phyloP scores from a whole-genome alignment of 768 basidiomycete genomes.

The Serendipita vermifera region DNA sequence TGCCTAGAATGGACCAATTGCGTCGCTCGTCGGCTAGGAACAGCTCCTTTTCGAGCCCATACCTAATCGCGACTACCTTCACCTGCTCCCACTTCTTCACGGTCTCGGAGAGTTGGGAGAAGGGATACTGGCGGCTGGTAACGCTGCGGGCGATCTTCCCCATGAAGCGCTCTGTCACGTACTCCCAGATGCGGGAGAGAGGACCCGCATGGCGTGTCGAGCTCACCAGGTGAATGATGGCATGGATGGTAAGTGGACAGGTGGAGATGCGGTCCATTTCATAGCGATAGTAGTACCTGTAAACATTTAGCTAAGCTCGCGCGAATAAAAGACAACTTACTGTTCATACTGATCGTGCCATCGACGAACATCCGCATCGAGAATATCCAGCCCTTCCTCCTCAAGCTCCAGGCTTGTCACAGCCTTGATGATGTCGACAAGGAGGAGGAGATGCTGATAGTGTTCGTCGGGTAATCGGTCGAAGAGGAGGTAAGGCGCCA shows the following conservation, averaged over 20 bases:
- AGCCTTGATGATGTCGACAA: background rate
- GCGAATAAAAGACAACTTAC: background rate
- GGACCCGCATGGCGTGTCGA: background rate
- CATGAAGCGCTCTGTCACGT: background rate
- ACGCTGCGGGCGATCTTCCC: background rate
- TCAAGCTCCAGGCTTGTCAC: background rate
- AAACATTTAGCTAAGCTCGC: background rate
- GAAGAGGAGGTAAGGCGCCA: background rate
- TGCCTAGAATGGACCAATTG: background rate
- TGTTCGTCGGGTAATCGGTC: background rate
- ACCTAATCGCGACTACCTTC: background rate
- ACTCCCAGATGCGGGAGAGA: background rate
- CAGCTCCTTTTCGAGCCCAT: background rate
- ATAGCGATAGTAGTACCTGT: background rate
- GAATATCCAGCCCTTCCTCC: background rate
- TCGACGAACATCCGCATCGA: background rate
- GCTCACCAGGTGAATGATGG: background rate
- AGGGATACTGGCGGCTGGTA: background rate
- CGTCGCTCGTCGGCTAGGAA: background rate
- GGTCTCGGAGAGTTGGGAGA: background rate
- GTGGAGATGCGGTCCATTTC: background rate
- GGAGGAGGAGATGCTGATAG: background rate
- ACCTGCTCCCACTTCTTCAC: background rate
- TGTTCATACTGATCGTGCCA: background rate
- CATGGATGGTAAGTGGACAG: background rate